Evolutionary conservation across 176 grass and related monocot species (phyloP).

Genomic region (Ananas comosus): DNA sequence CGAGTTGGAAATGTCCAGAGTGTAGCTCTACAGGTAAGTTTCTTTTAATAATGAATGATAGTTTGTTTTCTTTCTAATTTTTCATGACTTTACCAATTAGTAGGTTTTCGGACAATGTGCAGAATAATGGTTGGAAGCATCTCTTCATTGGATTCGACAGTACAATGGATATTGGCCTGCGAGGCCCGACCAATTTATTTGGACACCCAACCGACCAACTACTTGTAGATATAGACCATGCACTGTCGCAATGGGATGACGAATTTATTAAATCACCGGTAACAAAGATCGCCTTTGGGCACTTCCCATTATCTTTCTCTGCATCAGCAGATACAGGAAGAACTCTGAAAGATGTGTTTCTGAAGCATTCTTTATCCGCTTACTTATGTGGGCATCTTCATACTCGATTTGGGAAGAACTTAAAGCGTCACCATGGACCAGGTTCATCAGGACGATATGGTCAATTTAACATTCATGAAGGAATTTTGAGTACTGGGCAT

Average conservation of each 20-base stretch:
- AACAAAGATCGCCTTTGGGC: constrained; percentile 66
- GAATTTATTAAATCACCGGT: constrained; percentile 32
- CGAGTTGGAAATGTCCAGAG: constrained; percentile 56
- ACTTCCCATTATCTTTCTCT: constrained; percentile 88
- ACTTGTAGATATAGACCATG: constrained; percentile 48
- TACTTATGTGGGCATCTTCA: constrained; percentile 94
- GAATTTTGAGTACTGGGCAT: constrained; percentile 10
- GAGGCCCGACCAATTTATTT: constrained; percentile 91
- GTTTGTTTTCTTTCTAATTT: too few species aligned
- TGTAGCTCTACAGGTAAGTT: constrained; percentile 67
- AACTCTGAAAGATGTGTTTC: constrained; percentile 72
- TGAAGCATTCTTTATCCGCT: constrained; percentile 72
- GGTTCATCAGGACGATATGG: constrained; percentile 42
- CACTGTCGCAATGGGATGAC: constrained; percentile 65
- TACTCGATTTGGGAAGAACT: constrained; percentile 83
- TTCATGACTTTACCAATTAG: constrained; percentile 9
- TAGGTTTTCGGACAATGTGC: constrained; percentile 33
- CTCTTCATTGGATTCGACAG: constrained; percentile 93
- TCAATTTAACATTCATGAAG: constrained; percentile 76
- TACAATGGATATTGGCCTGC: constrained; percentile 60
- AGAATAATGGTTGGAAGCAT: constrained; percentile 67
- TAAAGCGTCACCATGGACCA: constrained; percentile 68
- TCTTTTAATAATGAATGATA: constrained; percentile 4
- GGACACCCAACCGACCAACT: constrained; percentile 81
- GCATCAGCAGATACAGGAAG: constrained; percentile 66